Conservation (phyloP, 352 stramenopile genomes). For the Phytophthora pini region DNA sequence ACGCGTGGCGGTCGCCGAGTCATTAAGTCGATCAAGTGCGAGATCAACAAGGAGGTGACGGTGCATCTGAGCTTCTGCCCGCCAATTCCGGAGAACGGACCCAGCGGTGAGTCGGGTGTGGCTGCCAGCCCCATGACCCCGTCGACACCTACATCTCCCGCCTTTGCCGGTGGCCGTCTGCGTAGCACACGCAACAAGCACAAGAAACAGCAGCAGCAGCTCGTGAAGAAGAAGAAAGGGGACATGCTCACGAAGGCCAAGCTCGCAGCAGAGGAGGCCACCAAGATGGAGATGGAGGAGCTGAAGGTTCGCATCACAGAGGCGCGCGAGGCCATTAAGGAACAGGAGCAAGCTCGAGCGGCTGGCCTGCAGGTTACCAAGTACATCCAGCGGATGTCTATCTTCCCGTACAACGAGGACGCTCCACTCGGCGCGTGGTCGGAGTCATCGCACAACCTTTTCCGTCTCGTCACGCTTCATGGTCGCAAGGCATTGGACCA, state of each 20-base stretch:
- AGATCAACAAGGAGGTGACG: slow-evolving; percentile 89
- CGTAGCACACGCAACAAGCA: slow-evolving; percentile 85
- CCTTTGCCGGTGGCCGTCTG: slow-evolving; percentile 69
- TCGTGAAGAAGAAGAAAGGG: slow-evolving; percentile 89
- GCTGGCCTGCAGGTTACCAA: slow-evolving; percentile 84
- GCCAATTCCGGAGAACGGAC: slow-evolving; percentile 79
- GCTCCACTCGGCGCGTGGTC: slow-evolving; percentile 81
- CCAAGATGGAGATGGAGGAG: slow-evolving; percentile 90
- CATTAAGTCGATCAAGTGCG: slow-evolving; percentile 86
- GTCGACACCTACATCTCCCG: slow-evolving; percentile 83
- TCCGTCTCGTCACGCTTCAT: slow-evolving; percentile 80
- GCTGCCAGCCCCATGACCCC: slow-evolving; percentile 88
- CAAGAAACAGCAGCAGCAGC: slow-evolving; percentile 84
- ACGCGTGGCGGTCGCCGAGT: slow-evolving; percentile 85
- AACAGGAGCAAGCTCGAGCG: slow-evolving; percentile 79
- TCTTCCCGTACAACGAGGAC: slow-evolving; percentile 85
- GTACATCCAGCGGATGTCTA: slow-evolving; percentile 84
- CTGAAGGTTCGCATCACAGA: slow-evolving; percentile 83
- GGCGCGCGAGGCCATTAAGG: slow-evolving; percentile 77
- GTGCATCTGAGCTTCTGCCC: slow-evolving; percentile 85
- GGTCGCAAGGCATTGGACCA: slow-evolving; percentile 80
- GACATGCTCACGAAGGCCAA: slow-evolving; percentile 90
- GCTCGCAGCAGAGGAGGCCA: slow-evolving; percentile 84
- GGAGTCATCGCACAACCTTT: slow-evolving; percentile 81
- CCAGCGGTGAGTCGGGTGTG: slow-evolving; percentile 82